Base-by-base conservation (phyloP, 305 asterid species). In the Euphrasia arctica region DNA sequence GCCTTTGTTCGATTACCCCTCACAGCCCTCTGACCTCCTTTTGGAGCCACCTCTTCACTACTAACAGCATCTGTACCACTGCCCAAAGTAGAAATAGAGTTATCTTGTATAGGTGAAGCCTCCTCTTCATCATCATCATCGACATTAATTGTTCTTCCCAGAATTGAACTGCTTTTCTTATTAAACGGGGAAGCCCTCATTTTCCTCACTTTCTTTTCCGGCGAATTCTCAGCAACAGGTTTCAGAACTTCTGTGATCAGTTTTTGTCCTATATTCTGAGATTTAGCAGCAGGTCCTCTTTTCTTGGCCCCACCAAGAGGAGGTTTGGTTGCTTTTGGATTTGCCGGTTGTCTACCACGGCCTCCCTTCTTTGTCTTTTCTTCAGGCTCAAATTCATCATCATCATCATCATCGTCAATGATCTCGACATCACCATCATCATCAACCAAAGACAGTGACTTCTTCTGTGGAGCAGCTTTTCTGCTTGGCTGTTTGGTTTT, bases 141-240 rank as follows among this genome's bases (percentile, higher is more conserved):
- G 39, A 72, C 13, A 3, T 6, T 67, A 39, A 72, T 64, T 5
- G 76, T 54, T 63, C 75, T 80, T 65, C 89, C 93, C 41, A 85
- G 60, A 65, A 87, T 28, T 48, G 98, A 84, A 59, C 96, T 82
- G 71, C 97, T 92, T 69, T 93, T 90, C 88, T 93, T 89, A 87
- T 92, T 89, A 72, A 87, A 92, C 2, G 97, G 97, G 2, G 98
- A 92, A 9, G 76, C 83, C 64, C 98, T 84, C 94, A 85, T 85
- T 70, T 80, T 83, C 79, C 96, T 87, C 64, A 87, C 95, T 70
- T 92, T 92, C 68, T 77, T 90, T 58, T 87, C 97, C 5, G 97
- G 98, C 3, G 98, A 89, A 64, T 62, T 68, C 28, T 69, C 87
- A 9, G 74, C 73, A 39, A 39, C 45, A 41, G 89, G 85, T 73